Percentiles rank a stretch among this genome's conserved stretches.
Evolutionary conservation across 176 grass and related monocot genomes (phyloP).

Genomic region (Paspalum vaginatum): DNA sequence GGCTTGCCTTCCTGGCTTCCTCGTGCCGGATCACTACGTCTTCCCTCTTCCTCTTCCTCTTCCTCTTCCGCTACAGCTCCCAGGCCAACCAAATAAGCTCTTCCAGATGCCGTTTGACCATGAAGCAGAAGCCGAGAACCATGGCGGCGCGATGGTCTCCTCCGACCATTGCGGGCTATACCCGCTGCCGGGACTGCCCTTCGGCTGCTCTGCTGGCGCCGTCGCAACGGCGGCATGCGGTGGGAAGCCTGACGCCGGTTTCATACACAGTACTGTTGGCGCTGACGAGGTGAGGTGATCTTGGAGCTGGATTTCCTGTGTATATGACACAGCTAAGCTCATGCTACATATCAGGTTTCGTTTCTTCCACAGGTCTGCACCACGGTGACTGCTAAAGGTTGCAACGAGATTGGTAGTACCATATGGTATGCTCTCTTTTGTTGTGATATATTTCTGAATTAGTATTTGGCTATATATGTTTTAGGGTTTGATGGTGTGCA

Average conservation of each 20-base stretch:
- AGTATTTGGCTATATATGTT: background rate
- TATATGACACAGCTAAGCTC: too few species aligned
- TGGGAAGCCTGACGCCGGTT: constrained; percentile 10
- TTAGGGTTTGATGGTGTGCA: constrained; percentile 40
- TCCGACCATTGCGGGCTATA: constrained; percentile 45
- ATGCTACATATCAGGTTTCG: background rate
- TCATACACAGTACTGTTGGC: constrained; percentile 30
- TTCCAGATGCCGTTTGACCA: constrained; percentile 52
- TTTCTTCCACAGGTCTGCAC: constrained; percentile 51
- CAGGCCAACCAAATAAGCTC: constrained; percentile 44
- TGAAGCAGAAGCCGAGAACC: constrained; percentile 31
- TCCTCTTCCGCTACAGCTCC: constrained; percentile 46
- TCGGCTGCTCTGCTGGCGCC: constrained; percentile 4
- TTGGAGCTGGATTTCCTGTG: background rate
- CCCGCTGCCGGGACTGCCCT: constrained; percentile 38
- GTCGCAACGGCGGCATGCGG: background rate
- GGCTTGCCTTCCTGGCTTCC: constrained; percentile 42
- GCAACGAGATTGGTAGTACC: constrained; percentile 33
- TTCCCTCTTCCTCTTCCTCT: constrained; percentile 45
- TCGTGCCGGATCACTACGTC: constrained; percentile 41
- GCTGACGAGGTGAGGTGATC: constrained; percentile 49
- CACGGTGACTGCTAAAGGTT: constrained; percentile 35
- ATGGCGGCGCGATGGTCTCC: constrained; percentile 41
- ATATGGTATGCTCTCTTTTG: constrained; percentile 47
- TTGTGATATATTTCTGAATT: background rate